Conservation (phyloP, 208 protist species). For the Strigomonas culicis region DNA sequence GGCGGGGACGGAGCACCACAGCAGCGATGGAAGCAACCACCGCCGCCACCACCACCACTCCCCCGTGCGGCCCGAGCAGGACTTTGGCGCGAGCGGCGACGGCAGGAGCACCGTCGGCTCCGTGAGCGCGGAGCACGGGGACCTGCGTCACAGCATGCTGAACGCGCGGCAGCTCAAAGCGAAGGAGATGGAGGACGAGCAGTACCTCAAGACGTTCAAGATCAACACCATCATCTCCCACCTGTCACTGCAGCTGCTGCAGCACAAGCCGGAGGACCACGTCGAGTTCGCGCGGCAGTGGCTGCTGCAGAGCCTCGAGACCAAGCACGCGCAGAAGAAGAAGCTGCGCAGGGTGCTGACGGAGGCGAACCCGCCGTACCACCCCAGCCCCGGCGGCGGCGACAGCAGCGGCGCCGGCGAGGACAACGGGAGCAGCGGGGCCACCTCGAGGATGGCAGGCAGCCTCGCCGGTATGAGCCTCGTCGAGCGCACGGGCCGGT, state of each 20-base stretch:
- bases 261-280: constrained; percentile 58
- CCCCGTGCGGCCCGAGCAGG: neutral
- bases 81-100: neutral
- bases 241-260: constrained; percentile 48
- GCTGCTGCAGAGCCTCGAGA: constrained; percentile 32
- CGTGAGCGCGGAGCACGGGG: neutral
- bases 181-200: constrained; percentile 40
- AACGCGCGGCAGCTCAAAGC: neutral
- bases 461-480: neutral
- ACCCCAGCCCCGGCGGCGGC: no score
- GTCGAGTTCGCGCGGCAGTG: constrained; percentile 57
- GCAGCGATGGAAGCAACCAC: neutral
- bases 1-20: neutral
- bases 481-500: neutral
- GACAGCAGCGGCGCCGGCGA: neutral
- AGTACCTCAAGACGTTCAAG: constrained; percentile 50
- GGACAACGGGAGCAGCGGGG: neutral
- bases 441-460: neutral
- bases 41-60: neutral
- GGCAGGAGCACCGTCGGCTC: neutral
- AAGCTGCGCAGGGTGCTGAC: neutral
- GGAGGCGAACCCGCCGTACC: neutral
- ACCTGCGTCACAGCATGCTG: neutral
- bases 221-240: constrained; percentile 41
- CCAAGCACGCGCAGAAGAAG: constrained; percentile 20